A percentile compares a stretch with the other conserved stretches of the same genome.
Evolutionary conservation across 2,329 filamentous ascomycete genomes (phyloP).

Genomic region (Colletotrichum viniferum): DNA sequence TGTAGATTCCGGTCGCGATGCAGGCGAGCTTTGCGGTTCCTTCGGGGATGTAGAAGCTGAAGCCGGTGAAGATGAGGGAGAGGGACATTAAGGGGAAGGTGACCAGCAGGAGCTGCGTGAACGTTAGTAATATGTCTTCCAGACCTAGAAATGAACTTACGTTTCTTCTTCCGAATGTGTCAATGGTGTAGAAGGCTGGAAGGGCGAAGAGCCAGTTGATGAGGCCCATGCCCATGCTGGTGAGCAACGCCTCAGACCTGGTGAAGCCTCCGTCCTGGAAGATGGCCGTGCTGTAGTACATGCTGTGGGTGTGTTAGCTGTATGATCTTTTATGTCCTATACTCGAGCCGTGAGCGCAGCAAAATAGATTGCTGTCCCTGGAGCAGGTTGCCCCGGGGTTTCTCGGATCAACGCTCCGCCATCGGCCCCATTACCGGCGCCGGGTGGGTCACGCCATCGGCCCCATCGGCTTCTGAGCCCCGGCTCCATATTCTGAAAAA

Average conservation of each 20-base stretch:
- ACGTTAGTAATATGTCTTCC: background rate
- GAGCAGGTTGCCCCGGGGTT: no score
- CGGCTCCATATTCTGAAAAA: background rate
- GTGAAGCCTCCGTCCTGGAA: conserved; percentile 43
- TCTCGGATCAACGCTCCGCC: background rate
- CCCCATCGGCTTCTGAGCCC: background rate
- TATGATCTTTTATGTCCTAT: no score
- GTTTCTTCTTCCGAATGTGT: conserved; percentile 61
- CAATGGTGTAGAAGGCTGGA: conserved; percentile 62
- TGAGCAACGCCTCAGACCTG: conserved; percentile 49
- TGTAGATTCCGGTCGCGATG: conserved; percentile 41
- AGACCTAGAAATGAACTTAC: conserved; percentile 27
- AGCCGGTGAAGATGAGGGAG: conserved; percentile 57
- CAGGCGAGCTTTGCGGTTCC: conserved; percentile 30
- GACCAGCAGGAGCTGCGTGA: conserved; percentile 45
- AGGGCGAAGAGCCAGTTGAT: conserved; percentile 64
- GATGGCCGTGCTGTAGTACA: conserved; percentile 58
- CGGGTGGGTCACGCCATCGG: background rate
- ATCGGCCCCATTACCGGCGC: background rate
- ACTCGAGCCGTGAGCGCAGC: no score
- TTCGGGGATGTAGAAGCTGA: conserved; percentile 48
- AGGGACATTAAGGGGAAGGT: conserved; percentile 63
- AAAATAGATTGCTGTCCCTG: no score
- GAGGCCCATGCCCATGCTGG: conserved; percentile 60
- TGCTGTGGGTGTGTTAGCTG: conserved; percentile 36